These are phyloP conservation scores for Cutaneotrichosporon mucoides DNA, from an alignment of 1,284 basidiomycete genomes.

Conservation along the genomic window DNA sequence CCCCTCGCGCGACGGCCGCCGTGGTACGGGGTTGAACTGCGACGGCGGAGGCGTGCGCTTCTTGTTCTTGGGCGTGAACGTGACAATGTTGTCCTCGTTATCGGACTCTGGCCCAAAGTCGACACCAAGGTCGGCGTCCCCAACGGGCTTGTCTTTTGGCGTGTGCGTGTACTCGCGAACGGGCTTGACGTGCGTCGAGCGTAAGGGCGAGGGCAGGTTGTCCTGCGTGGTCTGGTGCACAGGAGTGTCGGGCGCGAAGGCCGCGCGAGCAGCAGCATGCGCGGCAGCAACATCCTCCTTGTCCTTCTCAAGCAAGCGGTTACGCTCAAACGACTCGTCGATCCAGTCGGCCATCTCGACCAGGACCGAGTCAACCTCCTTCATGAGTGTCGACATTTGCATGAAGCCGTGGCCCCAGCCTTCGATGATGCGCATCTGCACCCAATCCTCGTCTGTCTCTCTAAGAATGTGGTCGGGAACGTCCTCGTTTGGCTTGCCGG, in stretches of 20 bases:
- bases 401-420: conserved; percentile 92
- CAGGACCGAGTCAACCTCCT: conserved; percentile 69
- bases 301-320: conserved; percentile 33
- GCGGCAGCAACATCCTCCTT: conserved; percentile 27
- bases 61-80: conserved; percentile 48
- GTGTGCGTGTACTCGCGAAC: conserved; percentile 34
- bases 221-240: conserved; percentile 2
- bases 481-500: conserved; percentile 5
- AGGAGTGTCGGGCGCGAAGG: conserved; percentile 15
- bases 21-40: conserved; percentile 37
- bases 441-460: conserved; percentile 89
- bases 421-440: conserved; percentile 82
- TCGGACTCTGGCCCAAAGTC: conserved; percentile 21
- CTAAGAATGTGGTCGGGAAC: conserved; percentile 53
- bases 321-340: conserved; percentile 63
- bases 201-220: conserved; percentile 13
- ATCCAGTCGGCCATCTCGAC: conserved; percentile 93
- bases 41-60: conserved; percentile 50
- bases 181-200: conserved; percentile 43
- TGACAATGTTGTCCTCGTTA: conserved; percentile 51
- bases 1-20: conserved; percentile 38
- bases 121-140: conserved; percentile 44
- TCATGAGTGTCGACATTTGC: conserved; percentile 85
- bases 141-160: conserved; percentile 27
- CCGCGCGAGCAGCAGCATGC: conserved; percentile 21